phyloP scores from a whole-genome alignment of 768 basidiomycete species.

The Auriscalpium microsporum region DNA sequence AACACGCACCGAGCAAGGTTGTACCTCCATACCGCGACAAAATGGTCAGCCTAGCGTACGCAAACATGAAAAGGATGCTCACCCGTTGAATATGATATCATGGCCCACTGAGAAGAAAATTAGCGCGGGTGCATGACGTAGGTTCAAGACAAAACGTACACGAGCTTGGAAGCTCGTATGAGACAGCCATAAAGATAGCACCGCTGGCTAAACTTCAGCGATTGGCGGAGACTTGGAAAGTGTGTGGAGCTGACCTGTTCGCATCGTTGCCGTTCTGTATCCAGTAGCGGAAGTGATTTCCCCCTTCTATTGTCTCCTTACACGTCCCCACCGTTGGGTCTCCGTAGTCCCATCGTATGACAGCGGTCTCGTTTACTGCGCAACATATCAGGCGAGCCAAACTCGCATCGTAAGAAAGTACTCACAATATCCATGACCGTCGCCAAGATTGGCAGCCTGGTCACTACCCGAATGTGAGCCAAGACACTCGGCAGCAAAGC shows the following conservation, averaged over 20 bases:
- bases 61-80: constrained; percentile 2
- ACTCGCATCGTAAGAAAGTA: constrained; percentile 5
- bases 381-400: neutral
- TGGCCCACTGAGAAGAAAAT: constrained; percentile 38
- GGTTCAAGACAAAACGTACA: constrained; percentile 28
- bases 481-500: constrained; percentile 71
- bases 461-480: constrained; percentile 67
- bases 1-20: constrained; percentile 57
- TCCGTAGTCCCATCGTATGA: constrained; percentile 80
- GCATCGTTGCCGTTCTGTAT: constrained; percentile 57
- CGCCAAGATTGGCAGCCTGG: constrained; percentile 75
- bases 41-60: constrained; percentile 1
- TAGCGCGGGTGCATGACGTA: neutral
- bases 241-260: constrained; percentile 39
- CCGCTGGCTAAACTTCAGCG: constrained; percentile 32
- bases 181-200: constrained; percentile 67
- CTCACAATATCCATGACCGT: constrained; percentile 67
- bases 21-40: constrained; percentile 35
- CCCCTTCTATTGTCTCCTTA: constrained; percentile 76
- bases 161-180: constrained; percentile 61
- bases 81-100: constrained; percentile 71
- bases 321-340: constrained; percentile 79
- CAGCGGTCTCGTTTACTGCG: constrained; percentile 71
- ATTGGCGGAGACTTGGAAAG: neutral
- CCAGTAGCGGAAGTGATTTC: constrained; percentile 89